Percentiles rank a stretch among this genome's conserved stretches.
Evolutionary conservation across 2,329 filamentous ascomycete genomes (phyloP).

Genomic region (Cordyceps fumosorosea): DNA sequence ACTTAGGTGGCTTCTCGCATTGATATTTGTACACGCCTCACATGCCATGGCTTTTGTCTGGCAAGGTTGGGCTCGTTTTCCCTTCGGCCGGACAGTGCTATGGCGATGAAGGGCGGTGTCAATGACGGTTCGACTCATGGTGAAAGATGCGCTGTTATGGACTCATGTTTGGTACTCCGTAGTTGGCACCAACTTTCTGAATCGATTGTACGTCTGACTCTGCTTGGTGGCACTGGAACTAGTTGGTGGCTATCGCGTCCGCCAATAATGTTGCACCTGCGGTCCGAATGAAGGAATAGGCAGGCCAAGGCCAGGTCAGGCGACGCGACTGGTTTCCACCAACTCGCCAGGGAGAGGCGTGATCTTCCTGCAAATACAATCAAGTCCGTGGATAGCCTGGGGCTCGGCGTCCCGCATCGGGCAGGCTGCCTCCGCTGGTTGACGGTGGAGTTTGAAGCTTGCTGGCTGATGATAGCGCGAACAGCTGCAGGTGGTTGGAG

Average conservation of each 20-base stretch:
- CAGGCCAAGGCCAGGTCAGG: neutral
- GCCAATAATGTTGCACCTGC: conserved; percentile 9
- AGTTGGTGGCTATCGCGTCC: neutral
- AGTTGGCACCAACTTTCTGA: neutral
- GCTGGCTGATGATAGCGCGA: neutral
- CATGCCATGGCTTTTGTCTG: neutral
- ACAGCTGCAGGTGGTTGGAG: neutral
- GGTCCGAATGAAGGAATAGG: conserved; percentile 12
- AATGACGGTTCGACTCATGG: neutral
- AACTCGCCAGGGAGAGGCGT: neutral
- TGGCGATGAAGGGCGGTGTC: neutral
- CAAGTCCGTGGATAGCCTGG: neutral
- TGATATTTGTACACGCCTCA: neutral
- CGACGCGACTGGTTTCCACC: neutral
- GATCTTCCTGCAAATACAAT: neutral
- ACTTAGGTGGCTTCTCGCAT: neutral
- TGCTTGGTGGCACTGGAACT: neutral
- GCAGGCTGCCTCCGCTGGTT: neutral
- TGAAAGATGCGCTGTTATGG: too few species aligned
- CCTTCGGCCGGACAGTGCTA: neutral
- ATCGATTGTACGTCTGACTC: neutral
- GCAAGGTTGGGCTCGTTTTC: neutral
- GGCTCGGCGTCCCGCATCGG: neutral
- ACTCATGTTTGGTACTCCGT: neutral
- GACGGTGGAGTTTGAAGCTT: neutral